Evolutionary conservation across 2,329 filamentous ascomycete species (phyloP).

Genomic region (Aspergillus transmontanensis): DNA sequence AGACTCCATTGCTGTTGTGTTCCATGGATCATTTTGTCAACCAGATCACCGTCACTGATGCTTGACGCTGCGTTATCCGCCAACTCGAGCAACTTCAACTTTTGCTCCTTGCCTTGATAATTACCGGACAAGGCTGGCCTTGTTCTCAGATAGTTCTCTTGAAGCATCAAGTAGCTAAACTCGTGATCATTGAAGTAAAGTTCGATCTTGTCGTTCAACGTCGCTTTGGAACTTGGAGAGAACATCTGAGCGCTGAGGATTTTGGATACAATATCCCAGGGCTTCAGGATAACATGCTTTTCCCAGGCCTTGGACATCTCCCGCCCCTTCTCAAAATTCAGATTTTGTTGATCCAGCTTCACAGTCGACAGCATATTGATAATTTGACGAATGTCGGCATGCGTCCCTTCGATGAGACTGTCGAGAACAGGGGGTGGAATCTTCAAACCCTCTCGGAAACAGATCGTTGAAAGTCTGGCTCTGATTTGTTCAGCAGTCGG

Average conservation of each 20-base stretch:
- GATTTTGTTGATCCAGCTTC: conserved; percentile 78
- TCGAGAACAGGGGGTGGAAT: conserved; percentile 82
- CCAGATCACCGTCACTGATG: conserved; percentile 94
- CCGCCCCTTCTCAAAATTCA: conserved; percentile 85
- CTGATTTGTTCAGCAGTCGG: conserved; percentile 90
- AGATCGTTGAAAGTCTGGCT: conserved; percentile 91
- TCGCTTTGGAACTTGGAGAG: conserved; percentile 76
- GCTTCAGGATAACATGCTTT: conserved; percentile 94
- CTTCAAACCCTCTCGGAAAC: conserved; percentile 86
- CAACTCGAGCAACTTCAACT: conserved; percentile 81
- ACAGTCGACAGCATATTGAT: conserved; percentile 98
- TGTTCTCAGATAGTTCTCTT: conserved; percentile 93
- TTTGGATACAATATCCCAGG: conserved; percentile 96
- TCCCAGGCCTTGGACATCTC: conserved; percentile 98
- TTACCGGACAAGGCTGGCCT: conserved; percentile 68
- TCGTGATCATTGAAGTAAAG: conserved; percentile 99
- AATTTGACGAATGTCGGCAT: conserved; percentile 94
- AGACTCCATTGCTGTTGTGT: conserved; percentile 97
- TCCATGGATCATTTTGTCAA: conserved; percentile 97
- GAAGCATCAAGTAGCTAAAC: conserved; percentile 95
- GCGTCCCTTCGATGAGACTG: conserved; percentile 90
- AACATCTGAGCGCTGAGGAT: conserved; percentile 89
- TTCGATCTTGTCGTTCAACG: conserved; percentile 96
- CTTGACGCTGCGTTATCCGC: conserved; percentile 87
- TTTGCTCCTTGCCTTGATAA: conserved; percentile 68